phyloP scores from a whole-genome alignment of 768 basidiomycete genomes.

The Punctularia strigosozonata region DNA sequence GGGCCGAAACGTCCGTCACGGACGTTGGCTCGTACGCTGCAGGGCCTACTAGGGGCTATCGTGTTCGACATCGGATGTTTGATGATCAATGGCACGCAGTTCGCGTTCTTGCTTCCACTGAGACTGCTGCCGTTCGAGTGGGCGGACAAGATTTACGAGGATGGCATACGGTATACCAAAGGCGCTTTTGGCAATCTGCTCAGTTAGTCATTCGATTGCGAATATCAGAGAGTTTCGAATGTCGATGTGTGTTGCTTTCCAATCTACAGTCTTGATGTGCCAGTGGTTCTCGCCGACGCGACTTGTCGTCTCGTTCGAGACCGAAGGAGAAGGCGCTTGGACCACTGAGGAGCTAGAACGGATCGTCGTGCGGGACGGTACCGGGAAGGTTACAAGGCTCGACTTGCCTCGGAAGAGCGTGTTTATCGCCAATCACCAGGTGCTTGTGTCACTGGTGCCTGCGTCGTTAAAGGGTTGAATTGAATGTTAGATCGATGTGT shows the following conservation, averaged over 20 bases:
- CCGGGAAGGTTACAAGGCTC: slow-evolving; percentile 47
- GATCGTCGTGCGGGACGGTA: slow-evolving; percentile 41
- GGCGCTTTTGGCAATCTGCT: slow-evolving; percentile 68
- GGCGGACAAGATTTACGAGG: slow-evolving; percentile 46
- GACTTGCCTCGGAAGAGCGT: slow-evolving; percentile 72
- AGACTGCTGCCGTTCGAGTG: slow-evolving; percentile 48
- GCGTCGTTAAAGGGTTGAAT: no score
- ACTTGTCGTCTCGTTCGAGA: slow-evolving; percentile 64
- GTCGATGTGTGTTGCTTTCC: background rate
- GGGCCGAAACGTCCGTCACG: no score
- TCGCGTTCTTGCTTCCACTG: slow-evolving; percentile 59
- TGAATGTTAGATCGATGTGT: background rate
- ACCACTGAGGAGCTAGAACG: slow-evolving; percentile 44
- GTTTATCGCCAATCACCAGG: slow-evolving; percentile 90
- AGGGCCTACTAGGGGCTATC: no score
- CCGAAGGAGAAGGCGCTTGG: slow-evolving; percentile 51
- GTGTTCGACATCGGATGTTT: slow-evolving; percentile 55
- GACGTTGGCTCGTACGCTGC: no score
- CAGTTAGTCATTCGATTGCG: slow-evolving; percentile 33
- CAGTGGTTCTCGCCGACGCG: slow-evolving; percentile 76
- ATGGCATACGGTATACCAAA: slow-evolving; percentile 72
- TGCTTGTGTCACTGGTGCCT: slow-evolving; percentile 20
- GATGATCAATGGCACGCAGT: slow-evolving; percentile 62
- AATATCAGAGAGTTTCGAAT: background rate
- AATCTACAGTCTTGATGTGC: slow-evolving; percentile 53